Percentiles rank a stretch among this genome's conserved stretches.
Conservation (phyloP, 345 rosid genomes). For the Triadica sebifera region DNA sequence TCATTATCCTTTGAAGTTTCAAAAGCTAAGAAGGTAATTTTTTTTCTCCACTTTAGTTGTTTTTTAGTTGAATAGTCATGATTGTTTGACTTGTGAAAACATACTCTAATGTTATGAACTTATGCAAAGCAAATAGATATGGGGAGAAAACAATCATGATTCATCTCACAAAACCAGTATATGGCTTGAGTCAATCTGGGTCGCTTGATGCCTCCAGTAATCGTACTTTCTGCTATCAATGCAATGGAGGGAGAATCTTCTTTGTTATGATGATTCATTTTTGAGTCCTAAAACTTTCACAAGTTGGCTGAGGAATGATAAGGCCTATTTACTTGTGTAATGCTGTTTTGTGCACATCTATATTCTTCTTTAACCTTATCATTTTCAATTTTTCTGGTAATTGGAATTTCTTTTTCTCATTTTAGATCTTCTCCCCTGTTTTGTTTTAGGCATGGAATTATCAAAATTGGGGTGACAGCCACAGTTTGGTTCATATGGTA, state of each 20-base stretch:
- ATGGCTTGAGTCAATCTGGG: background rate
- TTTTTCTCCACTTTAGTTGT: background rate
- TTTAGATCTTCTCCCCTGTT: no score
- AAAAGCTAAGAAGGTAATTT: slow-evolving; percentile 59
- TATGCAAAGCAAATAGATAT: background rate
- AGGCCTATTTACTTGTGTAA: no score
- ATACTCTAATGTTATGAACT: background rate
- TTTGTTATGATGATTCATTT: no score
- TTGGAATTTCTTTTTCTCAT: no score
- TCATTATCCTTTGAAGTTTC: slow-evolving; percentile 65
- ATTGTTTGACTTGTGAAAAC: background rate
- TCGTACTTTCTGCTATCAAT: background rate
- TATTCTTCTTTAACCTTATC: no score
- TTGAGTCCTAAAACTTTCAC: no score
- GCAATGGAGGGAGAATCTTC: background rate
- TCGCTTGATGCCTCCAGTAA: background rate
- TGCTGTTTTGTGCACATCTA: no score
- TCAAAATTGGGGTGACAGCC: no score
- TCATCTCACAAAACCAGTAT: background rate
- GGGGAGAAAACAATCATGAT: background rate
- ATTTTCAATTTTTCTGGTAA: no score
- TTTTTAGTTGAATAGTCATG: background rate
- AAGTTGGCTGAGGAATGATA: no score
- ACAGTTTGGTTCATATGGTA: background rate
- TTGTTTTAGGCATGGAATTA: background rate